phyloP scores from a whole-genome alignment of 2,329 filamentous ascomycete species.

The Xylaria sp. region DNA sequence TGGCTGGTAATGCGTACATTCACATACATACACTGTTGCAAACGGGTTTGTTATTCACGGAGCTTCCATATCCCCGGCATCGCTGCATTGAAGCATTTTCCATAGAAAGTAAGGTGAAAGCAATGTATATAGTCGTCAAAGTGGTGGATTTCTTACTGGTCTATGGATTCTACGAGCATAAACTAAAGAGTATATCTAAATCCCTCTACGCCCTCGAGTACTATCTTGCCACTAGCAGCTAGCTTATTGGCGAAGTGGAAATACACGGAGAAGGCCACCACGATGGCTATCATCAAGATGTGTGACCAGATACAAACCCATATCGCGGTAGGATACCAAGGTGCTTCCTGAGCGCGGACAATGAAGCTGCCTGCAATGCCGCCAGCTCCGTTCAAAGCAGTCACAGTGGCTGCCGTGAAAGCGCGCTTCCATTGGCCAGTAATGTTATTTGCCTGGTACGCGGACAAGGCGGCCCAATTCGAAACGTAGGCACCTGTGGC shows the following conservation, averaged over 20 bases:
- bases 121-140: constrained; percentile 17
- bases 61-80: background rate
- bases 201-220: constrained; percentile 60
- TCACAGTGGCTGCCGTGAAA: constrained; percentile 69
- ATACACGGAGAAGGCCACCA: constrained; percentile 62
- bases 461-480: constrained; percentile 75
- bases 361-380: constrained; percentile 75
- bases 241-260: constrained; percentile 64
- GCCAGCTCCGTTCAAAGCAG: constrained; percentile 71
- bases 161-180: constrained; percentile 4
- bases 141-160: background rate
- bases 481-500: constrained; percentile 75
- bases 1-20: constrained; percentile 63
- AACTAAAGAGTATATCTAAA: constrained; percentile 49
- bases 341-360: constrained; percentile 69
- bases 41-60: background rate
- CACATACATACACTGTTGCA: background rate
- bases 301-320: constrained; percentile 76
- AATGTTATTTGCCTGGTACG: constrained; percentile 72
- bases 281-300: constrained; percentile 66
- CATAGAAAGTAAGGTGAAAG: constrained; percentile 4
- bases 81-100: background rate
- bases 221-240: constrained; percentile 58
- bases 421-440: constrained; percentile 73
- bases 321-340: constrained; percentile 71